These are phyloP conservation scores for Nephelium lappaceum DNA, from an alignment of 345 rosid genomes.

Conservation along the genomic window DNA sequence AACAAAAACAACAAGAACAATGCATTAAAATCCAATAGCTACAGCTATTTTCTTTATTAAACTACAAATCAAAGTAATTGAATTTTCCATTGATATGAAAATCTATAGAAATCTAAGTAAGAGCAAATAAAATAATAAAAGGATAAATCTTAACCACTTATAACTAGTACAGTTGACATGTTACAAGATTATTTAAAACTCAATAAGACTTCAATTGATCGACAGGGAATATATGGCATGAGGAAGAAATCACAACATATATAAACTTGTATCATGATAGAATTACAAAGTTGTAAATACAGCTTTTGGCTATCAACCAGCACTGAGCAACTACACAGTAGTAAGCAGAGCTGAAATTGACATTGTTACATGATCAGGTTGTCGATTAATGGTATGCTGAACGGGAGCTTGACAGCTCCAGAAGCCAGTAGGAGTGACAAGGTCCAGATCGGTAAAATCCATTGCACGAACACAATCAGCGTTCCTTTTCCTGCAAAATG, in stretches of 20 bases:
- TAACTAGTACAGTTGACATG: too few relatives aligned
- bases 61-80: too few relatives aligned
- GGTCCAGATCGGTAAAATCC: slow-evolving; percentile 71
- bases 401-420: slow-evolving; percentile 66
- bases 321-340: not conserved
- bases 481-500: slow-evolving; percentile 58
- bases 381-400: slow-evolving; percentile 54
- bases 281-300: not conserved
- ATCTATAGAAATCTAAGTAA: too few relatives aligned
- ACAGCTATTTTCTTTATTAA: too few relatives aligned
- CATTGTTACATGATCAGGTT: slow-evolving; percentile 62
- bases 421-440: slow-evolving; percentile 58
- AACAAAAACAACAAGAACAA: too few relatives aligned
- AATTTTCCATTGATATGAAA: too few relatives aligned
- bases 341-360: not conserved
- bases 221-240: not conserved
- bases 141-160: too few relatives aligned
- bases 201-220: not conserved
- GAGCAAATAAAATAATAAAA: too few relatives aligned
- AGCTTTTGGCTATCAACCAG: not conserved
- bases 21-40: too few relatives aligned
- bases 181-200: too few relatives aligned
- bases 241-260: not conserved
- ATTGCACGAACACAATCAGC: slow-evolving; percentile 45
- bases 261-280: not conserved